Percentiles rank a stretch among this genome's conserved stretches.
These are phyloP conservation scores for Colletotrichum shisoi DNA, from an alignment of 2,329 filamentous ascomycete genomes.

Conservation along the genomic window DNA sequence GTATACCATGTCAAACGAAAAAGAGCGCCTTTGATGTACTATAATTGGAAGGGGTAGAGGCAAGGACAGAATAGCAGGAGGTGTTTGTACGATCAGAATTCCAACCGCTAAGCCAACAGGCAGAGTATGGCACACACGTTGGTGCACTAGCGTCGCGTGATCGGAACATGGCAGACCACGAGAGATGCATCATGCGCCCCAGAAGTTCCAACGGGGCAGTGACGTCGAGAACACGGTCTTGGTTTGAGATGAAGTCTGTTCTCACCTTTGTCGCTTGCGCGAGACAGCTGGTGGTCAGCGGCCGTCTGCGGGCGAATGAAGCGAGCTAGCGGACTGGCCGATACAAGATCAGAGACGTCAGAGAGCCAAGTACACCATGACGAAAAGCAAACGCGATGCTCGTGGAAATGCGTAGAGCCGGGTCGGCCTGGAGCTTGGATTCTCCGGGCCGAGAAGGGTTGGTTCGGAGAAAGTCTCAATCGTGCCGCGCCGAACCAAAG, in stretches of 20 bases:
- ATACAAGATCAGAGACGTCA: background rate
- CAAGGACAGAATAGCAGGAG: constrained; percentile 17
- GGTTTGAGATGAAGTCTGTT: constrained; percentile 28
- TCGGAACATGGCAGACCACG: constrained; percentile 9
- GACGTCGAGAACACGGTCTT: constrained; percentile 15
- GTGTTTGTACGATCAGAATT: constrained; percentile 35
- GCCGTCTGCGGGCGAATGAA: constrained; percentile 20
- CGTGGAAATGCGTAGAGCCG: background rate
- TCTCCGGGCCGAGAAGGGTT: background rate
- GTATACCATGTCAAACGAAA: constrained; percentile 35
- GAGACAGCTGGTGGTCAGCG: background rate
- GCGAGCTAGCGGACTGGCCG: constrained; percentile 19
- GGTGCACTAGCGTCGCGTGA: constrained; percentile 27
- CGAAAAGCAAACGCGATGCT: constrained; percentile 1
- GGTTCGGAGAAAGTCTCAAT: background rate
- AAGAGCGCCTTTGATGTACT: constrained; percentile 29
- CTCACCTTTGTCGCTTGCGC: constrained; percentile 5
- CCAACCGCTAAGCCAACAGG: constrained; percentile 14
- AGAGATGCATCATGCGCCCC: constrained; percentile 6
- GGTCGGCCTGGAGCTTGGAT: background rate
- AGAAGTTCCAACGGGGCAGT: constrained; percentile 10
- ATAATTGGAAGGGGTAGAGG: constrained; percentile 24
- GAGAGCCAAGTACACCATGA: background rate
- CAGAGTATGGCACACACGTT: constrained; percentile 15
- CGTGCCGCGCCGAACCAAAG: background rate